Evolutionary conservation across 139 green algal genomes (phyloP), one percentile per base, ranked within the genome.

Genomic region (Desmodesmus armatus): DNA sequence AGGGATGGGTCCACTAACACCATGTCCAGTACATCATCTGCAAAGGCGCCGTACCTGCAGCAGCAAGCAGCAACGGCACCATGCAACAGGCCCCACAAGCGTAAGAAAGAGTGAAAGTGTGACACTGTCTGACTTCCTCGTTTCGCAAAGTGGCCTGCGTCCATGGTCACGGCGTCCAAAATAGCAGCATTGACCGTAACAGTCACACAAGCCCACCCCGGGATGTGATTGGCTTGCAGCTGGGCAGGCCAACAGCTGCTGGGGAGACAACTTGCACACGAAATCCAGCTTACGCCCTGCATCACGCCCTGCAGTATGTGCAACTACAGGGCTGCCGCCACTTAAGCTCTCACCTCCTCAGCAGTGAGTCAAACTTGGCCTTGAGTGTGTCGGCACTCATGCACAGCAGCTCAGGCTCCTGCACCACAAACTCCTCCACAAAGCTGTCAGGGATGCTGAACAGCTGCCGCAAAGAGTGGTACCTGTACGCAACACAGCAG

Each of bases 21-120:
- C 80, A 91, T 89, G 73, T 91, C 88, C 1, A 89, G 84, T n/a
- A 91, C 66, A 67, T 91, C 88, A 67, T 87, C 88, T 43, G 84
- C 37, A 81, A 89, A 91, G 1, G 78, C 80, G 6, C 84, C 84
- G 73, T 91, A 88, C 78, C 85, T 89, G 85, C 55, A 78, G n/a
- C 25, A 47, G 53, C 23, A 51, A 79, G 29, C 41, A 87, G n/a
- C 70, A 81, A 0, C 47, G 33, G 29, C 58, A 77, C 27, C 60
- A n/a, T 55, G 31, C 31, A 47, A 39, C 69, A 77, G 31, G 27
- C 40, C 9, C 9, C 71, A 39, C 11, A n/a, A 41, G 47, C 44
- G 19, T n/a, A 44, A 15, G 66, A 29, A 75, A 15, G 35, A 65
- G 23, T 65, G 53, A 23, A 23, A 19, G 23, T 65, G 53, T 19